A percentile compares a stretch with the other conserved stretches of the same genome.
These are phyloP conservation scores for Avena insularis DNA, from an alignment of 176 grass and related monocot genomes.

Conservation along the genomic window DNA sequence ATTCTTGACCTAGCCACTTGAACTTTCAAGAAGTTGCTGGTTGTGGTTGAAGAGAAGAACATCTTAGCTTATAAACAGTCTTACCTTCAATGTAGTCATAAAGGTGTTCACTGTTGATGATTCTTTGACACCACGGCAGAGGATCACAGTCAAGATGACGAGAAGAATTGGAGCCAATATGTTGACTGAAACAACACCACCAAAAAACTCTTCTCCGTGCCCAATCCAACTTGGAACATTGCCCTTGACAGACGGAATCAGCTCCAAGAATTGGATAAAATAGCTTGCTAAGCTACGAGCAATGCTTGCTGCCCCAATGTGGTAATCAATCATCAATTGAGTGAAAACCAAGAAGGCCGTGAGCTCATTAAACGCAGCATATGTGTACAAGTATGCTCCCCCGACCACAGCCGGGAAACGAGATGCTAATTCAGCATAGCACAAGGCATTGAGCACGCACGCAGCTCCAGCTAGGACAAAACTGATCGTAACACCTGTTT, in stretches of 20 bases:
- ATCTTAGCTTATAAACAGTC: constrained; percentile 29
- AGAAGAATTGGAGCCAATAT: constrained; percentile 89
- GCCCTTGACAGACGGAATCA: constrained; percentile 80
- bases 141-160: constrained; percentile 68
- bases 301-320: constrained; percentile 89
- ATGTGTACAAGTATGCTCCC: constrained; percentile 93
- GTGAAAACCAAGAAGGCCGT: constrained; percentile 92
- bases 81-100: constrained; percentile 93
- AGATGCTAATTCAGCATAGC: constrained; percentile 91
- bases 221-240: constrained; percentile 90
- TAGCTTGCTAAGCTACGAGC: constrained; percentile 92
- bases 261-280: constrained; percentile 82
- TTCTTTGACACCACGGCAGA: constrained; percentile 87
- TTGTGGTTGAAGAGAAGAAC: not conserved
- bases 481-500: constrained; percentile 89
- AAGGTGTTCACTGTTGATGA: constrained; percentile 81
- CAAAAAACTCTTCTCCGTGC: constrained; percentile 80
- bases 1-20: not conserved
- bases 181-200: constrained; percentile 85
- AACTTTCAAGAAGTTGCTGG: not conserved
- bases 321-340: constrained; percentile 96
- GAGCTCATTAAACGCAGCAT: constrained; percentile 92
- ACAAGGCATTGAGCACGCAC: constrained; percentile 83
- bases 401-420: constrained; percentile 94
- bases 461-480: constrained; percentile 88